These are phyloP conservation scores for Dacryopinax primogenitus DNA, from an alignment of 768 basidiomycete genomes.

Conservation along the genomic window DNA sequence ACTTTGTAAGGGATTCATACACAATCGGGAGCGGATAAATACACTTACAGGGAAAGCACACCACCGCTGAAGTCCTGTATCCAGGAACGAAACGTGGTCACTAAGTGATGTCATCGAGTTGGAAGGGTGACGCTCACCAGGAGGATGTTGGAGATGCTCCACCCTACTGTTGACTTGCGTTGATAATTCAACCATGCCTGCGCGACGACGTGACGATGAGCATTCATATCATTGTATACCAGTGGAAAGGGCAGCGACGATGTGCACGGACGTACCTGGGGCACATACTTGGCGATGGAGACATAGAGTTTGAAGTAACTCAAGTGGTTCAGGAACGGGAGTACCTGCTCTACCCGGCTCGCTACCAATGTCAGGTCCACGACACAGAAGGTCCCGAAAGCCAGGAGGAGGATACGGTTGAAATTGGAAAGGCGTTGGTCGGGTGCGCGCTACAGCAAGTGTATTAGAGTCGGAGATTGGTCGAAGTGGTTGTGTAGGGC, in stretches of 20 bases:
- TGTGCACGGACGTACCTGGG: conserved; percentile 24
- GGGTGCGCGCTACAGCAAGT: conserved; percentile 13
- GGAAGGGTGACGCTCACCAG: conserved; percentile 5
- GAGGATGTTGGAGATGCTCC: conserved; percentile 25
- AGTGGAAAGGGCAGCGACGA: neutral
- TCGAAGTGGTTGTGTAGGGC: neutral
- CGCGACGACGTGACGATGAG: too few relatives aligned
- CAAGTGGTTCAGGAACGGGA: conserved; percentile 25
- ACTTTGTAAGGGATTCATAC: neutral
- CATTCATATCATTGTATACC: too few relatives aligned
- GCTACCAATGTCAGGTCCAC: conserved; percentile 19
- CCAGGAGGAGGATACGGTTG: conserved; percentile 20
- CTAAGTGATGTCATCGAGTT: neutral
- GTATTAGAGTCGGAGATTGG: neutral
- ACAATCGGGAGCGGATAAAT: neutral
- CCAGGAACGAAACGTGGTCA: neutral
- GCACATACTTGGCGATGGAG: conserved; percentile 30
- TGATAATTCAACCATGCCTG: conserved; percentile 26
- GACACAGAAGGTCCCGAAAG: conserved; percentile 19
- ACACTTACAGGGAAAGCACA: conserved; percentile 18
- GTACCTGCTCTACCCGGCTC: neutral
- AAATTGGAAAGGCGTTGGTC: conserved; percentile 12
- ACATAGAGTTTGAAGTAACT: conserved; percentile 28
- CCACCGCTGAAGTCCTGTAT: conserved; percentile 27
- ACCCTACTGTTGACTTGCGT: conserved; percentile 26